Base-by-base conservation (phyloP, 768 basidiomycete species). In the Pleurotus platypus region DNA sequence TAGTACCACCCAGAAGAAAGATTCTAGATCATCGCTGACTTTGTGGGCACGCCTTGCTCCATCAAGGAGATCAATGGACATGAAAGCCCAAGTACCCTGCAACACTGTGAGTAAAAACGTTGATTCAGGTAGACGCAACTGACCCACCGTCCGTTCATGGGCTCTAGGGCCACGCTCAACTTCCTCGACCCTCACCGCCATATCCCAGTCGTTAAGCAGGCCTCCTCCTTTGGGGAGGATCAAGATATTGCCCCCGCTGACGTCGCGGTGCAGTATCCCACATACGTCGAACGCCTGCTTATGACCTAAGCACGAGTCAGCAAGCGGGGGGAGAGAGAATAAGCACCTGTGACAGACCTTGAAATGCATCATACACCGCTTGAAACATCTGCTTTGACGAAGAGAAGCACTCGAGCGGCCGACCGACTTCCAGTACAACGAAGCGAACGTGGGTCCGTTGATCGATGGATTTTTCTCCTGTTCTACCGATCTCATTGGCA, bases 1-100 rank as follows among this genome's bases (percentile, higher is more conserved):
- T 6, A 60, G 30, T 22, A 67, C 35, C n/a, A 68, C 61, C 45
- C 66, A 59, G 38, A 61, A 48, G 27, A 63, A 63, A 22, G 61
- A 62, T 39, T 63, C 62, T 1, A 57, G 37, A 51, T 63, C 62
- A 40, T 63, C 60, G 4, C 58, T 56, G 18, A 58, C 45, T 15
- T 56, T 50, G 51, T 61, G 62, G 16, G 56, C 9, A 15, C 18
- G 50, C 26, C 55, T 38, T 30, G 42, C 37, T 18, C 24, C 37
- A 16, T 16, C 15, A 22, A 43, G 55, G 11, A 63, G 51, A n/a
- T 46, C 30, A 5, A 56, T 60, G 12, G 62, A 55, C 55, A 63
- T 61, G 45, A 63, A 63, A 26, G 61, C 51, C 56, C 62, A 50
- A 20, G 62, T 61, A 6, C 62, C 62, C 62, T 63, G 62, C 4